Conservation (phyloP, 2,329 filamentous ascomycete species). For the Orbilia brochopaga region DNA sequence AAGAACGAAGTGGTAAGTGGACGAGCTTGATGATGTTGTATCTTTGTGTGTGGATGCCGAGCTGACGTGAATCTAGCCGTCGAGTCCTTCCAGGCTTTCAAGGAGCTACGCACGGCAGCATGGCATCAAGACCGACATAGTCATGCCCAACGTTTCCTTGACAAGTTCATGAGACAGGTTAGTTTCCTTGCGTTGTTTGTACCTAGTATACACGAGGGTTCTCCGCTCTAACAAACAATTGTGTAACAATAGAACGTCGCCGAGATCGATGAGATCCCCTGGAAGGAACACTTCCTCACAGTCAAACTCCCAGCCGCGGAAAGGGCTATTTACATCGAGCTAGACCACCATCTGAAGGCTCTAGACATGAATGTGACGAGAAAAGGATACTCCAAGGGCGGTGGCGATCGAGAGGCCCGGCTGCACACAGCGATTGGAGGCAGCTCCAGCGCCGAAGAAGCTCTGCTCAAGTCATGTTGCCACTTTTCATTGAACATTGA, state of each 20-base stretch:
- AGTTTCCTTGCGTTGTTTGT: background rate
- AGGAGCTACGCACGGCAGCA: conserved; percentile 61
- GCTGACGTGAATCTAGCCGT: conserved; percentile 57
- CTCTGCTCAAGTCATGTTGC: conserved; percentile 62
- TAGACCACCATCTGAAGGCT: conserved; percentile 64
- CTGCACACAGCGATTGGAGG: conserved; percentile 61
- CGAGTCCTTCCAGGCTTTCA: conserved; percentile 66
- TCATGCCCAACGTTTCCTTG: conserved; percentile 65
- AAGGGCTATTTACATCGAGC: conserved; percentile 64
- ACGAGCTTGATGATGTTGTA: background rate
- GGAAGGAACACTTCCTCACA: conserved; percentile 60
- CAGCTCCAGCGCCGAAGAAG: conserved; percentile 62
- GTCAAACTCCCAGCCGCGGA: conserved; percentile 62
- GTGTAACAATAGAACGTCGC: conserved; percentile 57
- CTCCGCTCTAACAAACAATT: conserved; percentile 38
- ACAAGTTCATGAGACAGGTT: conserved; percentile 57
- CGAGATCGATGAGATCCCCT: conserved; percentile 60
- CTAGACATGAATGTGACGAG: conserved; percentile 60
- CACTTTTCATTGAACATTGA: conserved; percentile 55
- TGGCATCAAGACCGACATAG: conserved; percentile 64
- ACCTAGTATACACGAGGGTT: background rate
- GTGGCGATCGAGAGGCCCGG: conserved; percentile 58
- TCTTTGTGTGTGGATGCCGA: conserved; percentile 3
- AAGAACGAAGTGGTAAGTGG: conserved; percentile 60
- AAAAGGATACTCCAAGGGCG: conserved; percentile 57